These are phyloP conservation scores for Mycena maculata DNA, from an alignment of 768 basidiomycete genomes.

Conservation along the genomic window DNA sequence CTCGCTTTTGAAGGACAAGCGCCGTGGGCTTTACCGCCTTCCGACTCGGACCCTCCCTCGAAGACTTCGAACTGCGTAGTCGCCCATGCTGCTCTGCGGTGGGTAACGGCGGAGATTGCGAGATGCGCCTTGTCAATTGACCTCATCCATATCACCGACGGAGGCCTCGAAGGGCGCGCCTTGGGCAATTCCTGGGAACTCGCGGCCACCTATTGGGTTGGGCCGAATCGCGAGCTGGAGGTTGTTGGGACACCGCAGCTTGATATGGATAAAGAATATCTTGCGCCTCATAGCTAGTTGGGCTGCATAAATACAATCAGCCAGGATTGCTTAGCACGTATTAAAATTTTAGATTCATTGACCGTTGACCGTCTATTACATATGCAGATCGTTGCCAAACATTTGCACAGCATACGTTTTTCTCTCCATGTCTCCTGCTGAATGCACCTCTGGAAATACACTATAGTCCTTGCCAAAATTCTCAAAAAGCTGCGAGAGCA, in stretches of 20 bases:
- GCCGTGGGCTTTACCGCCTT: neutral
- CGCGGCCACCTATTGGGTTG: neutral
- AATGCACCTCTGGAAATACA: too few relatives aligned
- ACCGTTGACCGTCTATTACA: too few relatives aligned
- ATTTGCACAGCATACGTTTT: too few relatives aligned
- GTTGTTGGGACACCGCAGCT: neutral
- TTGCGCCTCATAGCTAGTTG: too few relatives aligned
- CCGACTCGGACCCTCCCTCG: neutral
- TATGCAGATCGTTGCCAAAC: too few relatives aligned
- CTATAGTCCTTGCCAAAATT: too few relatives aligned
- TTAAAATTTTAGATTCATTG: too few relatives aligned
- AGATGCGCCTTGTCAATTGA: neutral
- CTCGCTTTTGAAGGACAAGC: neutral
- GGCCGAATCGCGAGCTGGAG: neutral
- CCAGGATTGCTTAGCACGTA: too few relatives aligned
- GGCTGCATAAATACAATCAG: too few relatives aligned
- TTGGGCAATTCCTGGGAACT: neutral
- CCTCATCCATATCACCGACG: constrained; percentile 9
- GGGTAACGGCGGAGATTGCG: constrained; percentile 1
- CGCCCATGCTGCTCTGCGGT: constrained; percentile 13
- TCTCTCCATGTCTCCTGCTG: too few relatives aligned
- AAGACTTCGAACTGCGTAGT: neutral
- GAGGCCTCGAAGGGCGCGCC: neutral
- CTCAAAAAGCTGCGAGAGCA: too few relatives aligned
- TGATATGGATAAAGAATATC: neutral